phyloP scores from a whole-genome alignment of 2,329 filamentous ascomycete genomes.

The Cytospora mali region DNA sequence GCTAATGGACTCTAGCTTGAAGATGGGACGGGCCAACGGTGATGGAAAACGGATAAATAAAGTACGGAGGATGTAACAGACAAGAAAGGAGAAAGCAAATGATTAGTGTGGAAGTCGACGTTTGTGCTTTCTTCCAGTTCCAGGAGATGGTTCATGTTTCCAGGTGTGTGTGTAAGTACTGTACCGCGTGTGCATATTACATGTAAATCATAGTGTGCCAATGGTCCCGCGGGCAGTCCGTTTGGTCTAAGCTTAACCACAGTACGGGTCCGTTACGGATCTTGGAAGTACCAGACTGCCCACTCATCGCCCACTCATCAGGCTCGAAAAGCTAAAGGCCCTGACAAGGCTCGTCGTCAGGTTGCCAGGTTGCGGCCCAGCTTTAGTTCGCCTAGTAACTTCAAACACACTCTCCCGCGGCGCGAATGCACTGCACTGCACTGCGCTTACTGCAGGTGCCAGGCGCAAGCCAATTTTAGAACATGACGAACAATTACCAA shows the following conservation, averaged over 20 bases:
- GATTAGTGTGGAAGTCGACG: background rate
- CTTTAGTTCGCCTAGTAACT: background rate
- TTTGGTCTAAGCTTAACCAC: background rate
- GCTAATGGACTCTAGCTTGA: conserved; percentile 5
- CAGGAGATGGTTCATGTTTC: background rate
- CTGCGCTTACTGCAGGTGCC: background rate
- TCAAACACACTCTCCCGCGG: background rate
- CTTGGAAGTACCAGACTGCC: background rate
- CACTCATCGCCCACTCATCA: no score
- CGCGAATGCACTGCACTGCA: background rate
- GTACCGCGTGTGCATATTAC: background rate
- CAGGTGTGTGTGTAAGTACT: background rate
- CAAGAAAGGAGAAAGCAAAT: background rate
- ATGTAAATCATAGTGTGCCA: background rate
- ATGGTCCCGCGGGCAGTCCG: background rate
- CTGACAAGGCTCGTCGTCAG: no score
- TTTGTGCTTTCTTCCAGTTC: background rate
- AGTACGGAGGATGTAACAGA: background rate
- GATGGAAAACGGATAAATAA: background rate
- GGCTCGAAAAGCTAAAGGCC: no score
- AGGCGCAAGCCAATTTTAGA: conserved; percentile 1
- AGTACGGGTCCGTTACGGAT: no score
- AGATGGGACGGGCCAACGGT: background rate
- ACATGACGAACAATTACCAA: background rate
- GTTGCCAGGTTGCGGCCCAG: background rate